These are phyloP conservation scores for Centaurea solstitialis DNA, from an alignment of 129 eudicot genomes.

Conservation along the genomic window DNA sequence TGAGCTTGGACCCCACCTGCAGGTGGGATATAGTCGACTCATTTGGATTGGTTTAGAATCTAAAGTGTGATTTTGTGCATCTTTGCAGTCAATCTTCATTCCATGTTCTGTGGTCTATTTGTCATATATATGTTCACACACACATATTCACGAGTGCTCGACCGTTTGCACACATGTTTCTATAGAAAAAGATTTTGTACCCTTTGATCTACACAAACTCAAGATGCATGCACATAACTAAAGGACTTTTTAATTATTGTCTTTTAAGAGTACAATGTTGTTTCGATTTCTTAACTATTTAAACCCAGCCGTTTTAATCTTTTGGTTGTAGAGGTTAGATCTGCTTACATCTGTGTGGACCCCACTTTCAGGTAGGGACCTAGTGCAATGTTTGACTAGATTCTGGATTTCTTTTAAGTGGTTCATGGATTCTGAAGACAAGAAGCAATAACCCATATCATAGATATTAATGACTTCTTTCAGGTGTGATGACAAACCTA, in stretches of 20 bases:
- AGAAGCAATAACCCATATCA: constrained; percentile 9
- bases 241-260: not conserved
- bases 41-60: not conserved
- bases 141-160: not conserved
- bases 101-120: constrained; percentile 18
- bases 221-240: constrained; percentile 11
- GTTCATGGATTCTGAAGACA: not conserved
- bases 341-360: not conserved
- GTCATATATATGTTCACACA: not conserved
- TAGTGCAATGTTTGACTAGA: not conserved
- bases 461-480: constrained; percentile 5
- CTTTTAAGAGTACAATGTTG: not conserved
- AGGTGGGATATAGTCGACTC: not conserved
- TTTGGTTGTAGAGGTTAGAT: not conserved
- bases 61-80: not conserved
- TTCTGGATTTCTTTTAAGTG: not conserved
- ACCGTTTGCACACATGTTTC: not conserved
- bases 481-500: constrained; percentile 13
- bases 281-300: not conserved
- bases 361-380: not conserved
- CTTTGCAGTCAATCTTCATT: not conserved
- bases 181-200: not conserved
- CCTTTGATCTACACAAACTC: not conserved
- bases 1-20: not conserved
- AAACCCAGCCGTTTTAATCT: not conserved